Conservation (phyloP, 208 protist species). For the Crithidia fasciculata region DNA sequence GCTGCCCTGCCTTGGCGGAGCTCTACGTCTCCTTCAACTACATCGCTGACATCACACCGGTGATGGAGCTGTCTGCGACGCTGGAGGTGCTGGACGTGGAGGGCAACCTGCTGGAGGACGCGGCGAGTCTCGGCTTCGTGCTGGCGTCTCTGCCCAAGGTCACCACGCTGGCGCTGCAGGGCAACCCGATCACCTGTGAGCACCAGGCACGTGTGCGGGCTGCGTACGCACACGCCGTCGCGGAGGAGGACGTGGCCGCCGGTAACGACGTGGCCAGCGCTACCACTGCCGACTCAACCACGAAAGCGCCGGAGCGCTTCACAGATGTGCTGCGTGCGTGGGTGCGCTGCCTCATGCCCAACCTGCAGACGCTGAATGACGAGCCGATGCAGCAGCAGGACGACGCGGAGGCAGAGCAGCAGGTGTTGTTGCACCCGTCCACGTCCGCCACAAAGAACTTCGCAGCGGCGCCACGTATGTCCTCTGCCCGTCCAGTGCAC, state of each 20-base stretch:
- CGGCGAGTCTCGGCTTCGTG: slow-evolving; percentile 30
- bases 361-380: slow-evolving; percentile 46
- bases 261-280: background rate
- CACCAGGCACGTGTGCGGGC: slow-evolving; percentile 22
- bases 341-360: slow-evolving; percentile 61
- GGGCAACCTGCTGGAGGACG: slow-evolving; percentile 74
- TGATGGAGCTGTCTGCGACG: slow-evolving; percentile 67
- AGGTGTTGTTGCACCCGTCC: too few species aligned
- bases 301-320: slow-evolving; percentile 1
- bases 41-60: slow-evolving; percentile 57
- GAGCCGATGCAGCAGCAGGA: slow-evolving; percentile 17
- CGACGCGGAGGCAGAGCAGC: background rate
- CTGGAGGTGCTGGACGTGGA: slow-evolving; percentile 89
- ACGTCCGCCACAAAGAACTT: too few species aligned
- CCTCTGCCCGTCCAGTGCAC: slow-evolving; percentile 20
- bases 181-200: slow-evolving; percentile 62
- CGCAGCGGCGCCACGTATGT: background rate
- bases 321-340: slow-evolving; percentile 40
- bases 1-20: slow-evolving; percentile 67
- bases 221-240: slow-evolving; percentile 15
- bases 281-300: background rate
- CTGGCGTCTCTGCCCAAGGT: slow-evolving; percentile 52
- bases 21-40: slow-evolving; percentile 90
- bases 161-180: slow-evolving; percentile 62
- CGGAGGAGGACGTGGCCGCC: slow-evolving; percentile 3